A percentile compares a stretch with the other conserved stretches of the same genome.
phyloP scores from a whole-genome alignment of 208 protist genomes.

The Leishmania guyanensis region DNA sequence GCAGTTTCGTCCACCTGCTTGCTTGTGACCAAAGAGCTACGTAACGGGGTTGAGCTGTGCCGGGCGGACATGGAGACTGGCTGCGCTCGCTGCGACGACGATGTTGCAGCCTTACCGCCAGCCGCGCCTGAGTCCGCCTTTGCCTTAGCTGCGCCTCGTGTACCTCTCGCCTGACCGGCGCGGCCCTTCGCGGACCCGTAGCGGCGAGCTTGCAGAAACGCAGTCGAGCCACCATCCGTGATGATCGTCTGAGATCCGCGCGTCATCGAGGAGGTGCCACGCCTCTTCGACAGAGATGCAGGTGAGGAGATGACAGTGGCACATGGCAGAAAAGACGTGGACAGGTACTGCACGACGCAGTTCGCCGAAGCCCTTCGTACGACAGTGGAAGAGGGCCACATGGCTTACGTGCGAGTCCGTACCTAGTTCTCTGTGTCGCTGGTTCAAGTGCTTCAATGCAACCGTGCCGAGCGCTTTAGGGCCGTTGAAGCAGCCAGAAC shows the following conservation, averaged over 20 bases:
- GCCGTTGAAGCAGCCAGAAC: neutral
- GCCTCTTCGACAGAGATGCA: neutral
- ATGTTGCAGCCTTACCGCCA: neutral
- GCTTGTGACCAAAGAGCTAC: neutral
- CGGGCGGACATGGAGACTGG: neutral
- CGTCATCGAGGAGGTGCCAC: neutral
- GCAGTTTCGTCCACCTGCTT: neutral
- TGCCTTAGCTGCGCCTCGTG: neutral
- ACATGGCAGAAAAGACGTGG: neutral
- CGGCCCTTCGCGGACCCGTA: conserved; percentile 1
- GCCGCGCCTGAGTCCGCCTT: neutral
- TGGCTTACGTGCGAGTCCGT: neutral
- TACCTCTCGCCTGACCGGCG: neutral
- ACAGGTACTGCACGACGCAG: neutral
- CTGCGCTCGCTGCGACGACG: neutral
- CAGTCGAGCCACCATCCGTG: neutral
- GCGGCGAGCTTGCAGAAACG: conserved; percentile 2
- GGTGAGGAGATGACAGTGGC: neutral
- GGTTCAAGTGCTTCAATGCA: neutral
- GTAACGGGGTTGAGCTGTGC: neutral
- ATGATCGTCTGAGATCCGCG: neutral
- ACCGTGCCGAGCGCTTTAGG: too few relatives aligned
- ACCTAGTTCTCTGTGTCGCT: neutral
- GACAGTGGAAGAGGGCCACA: neutral
- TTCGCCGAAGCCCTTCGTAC: neutral